Base-by-base conservation (phyloP, 164 flowering plant genomes). In the Litsea cubeba region DNA sequence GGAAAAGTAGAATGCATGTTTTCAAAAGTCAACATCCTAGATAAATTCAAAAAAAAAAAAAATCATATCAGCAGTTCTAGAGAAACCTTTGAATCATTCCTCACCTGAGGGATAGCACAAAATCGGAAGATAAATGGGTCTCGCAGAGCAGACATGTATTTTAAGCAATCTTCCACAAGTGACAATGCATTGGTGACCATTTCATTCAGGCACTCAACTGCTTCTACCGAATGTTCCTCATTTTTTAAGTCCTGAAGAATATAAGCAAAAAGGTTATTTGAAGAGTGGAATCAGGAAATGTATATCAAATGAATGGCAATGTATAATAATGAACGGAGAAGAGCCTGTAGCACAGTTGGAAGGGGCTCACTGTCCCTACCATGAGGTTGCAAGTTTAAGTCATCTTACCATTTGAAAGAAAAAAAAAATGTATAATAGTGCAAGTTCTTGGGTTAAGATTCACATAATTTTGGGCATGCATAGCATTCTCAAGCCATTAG, bases 41-140 rank as follows among this genome's bases (percentile, higher is more conserved):
- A 17, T 54, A 11, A 54, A 54, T 54, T 54, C 1, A 54, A 54
- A 5, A 54, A 40, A 30, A 28, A 28, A 30, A 30, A 30, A 30
- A 54, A 17, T 12, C n/a, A 54, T 20, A 54, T 15, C 60, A 54
- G 60, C 60, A 15, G 6, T 1, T 54, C n/a, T 20, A 14, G 5
- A 15, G 60, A 54, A 54, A 54, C 20, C n/a, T 54, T 15, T 20
- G 12, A 62, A 57, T 22, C 6, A 17, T 69, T 20, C 50, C 75
- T 50, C 75, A 95, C 99, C 95, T 92, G 97, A 62, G 99, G 98
- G 75, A 95, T 93, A 24, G 98, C 98, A 87, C 95, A 93, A 78
- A 93, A 93, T 57, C 92, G 87, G 72, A 93, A 90, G 71, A 87
- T 84, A 14, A 88, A 80, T 64, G 86, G 90, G 83, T 87, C 89